A percentile compares a stretch with the other conserved stretches of the same genome.
Evolutionary conservation across 2,329 filamentous ascomycete species (phyloP).

Genomic region (Xylariomycetidae sp.): DNA sequence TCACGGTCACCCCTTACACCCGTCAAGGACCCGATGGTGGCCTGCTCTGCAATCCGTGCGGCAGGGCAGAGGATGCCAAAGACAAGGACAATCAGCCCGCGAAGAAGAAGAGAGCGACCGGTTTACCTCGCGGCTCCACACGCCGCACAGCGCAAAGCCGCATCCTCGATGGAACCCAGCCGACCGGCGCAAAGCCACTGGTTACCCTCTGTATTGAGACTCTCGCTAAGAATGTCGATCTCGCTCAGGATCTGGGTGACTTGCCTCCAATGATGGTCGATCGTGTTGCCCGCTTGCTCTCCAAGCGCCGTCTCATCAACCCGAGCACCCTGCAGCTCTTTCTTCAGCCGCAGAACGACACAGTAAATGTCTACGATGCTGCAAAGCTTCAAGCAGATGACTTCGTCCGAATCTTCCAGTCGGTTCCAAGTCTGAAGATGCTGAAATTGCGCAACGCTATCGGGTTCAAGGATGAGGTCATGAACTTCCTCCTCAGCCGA

Average conservation of each 20-base stretch:
- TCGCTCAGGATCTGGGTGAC: constrained; percentile 57
- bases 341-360: constrained; percentile 43
- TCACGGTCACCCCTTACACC: constrained; percentile 88
- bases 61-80: constrained; percentile 65
- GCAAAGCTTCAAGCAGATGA: constrained; percentile 67
- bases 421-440: constrained; percentile 60
- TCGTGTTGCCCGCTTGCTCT: constrained; percentile 53
- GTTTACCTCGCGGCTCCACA: constrained; percentile 44
- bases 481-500: constrained; percentile 74
- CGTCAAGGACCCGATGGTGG: constrained; percentile 77
- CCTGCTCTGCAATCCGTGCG: constrained; percentile 77
- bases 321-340: constrained; percentile 52
- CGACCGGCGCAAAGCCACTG: constrained; percentile 62
- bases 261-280: constrained; percentile 50
- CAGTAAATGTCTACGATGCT: constrained; percentile 51
- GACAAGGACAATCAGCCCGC: constrained; percentile 55
- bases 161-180: constrained; percentile 68
- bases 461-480: constrained; percentile 79
- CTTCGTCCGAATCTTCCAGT: constrained; percentile 73
- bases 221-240: constrained; percentile 54
- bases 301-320: constrained; percentile 52
- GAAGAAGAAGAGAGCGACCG: constrained; percentile 48
- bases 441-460: constrained; percentile 80
- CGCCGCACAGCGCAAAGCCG: constrained; percentile 77
- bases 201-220: constrained; percentile 59